phyloP scores from a whole-genome alignment of 2,329 filamentous ascomycete genomes.

The Pseudogymnoascus sp. region DNA sequence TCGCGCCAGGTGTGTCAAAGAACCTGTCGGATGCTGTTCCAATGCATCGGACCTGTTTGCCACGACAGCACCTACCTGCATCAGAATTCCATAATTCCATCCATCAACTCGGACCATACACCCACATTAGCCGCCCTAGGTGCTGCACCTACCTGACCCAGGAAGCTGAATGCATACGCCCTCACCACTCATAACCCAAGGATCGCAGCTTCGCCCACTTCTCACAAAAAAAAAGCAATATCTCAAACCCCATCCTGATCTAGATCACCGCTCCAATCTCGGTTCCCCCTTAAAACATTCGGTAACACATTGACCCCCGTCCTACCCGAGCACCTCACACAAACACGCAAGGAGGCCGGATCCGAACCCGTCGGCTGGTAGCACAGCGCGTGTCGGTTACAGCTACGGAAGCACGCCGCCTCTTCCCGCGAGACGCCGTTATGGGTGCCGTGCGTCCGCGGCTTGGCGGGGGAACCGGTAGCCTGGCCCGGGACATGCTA shows the following conservation, averaged over 20 bases:
- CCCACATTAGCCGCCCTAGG: not conserved
- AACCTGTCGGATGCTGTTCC: not conserved
- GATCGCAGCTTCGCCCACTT: not conserved
- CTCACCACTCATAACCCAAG: not conserved
- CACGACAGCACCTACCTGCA: conserved; percentile 3
- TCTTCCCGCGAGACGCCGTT: not conserved
- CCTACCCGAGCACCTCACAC: not conserved
- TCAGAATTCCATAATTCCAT: not conserved
- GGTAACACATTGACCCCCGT: not conserved
- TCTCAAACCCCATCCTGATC: not conserved
- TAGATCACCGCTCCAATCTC: not conserved
- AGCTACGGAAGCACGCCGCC: not conserved
- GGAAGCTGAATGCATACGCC: not conserved
- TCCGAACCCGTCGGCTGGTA: not conserved
- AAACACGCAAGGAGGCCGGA: not conserved
- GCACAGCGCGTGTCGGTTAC: conserved; percentile 3
- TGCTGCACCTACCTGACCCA: not conserved
- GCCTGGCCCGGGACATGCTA: not conserved
- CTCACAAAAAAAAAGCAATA: not conserved
- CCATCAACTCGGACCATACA: not conserved
- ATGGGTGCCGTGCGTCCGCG: not conserved
- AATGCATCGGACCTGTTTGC: not conserved
- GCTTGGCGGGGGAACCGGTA: conserved; percentile 4
- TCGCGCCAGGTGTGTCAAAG: not conserved
- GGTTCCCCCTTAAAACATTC: not conserved